A percentile compares a stretch with the other conserved stretches of the same genome.
Evolutionary conservation across 2,329 filamentous ascomycete species (phyloP).

Genomic region (Metarhizium robertsii): DNA sequence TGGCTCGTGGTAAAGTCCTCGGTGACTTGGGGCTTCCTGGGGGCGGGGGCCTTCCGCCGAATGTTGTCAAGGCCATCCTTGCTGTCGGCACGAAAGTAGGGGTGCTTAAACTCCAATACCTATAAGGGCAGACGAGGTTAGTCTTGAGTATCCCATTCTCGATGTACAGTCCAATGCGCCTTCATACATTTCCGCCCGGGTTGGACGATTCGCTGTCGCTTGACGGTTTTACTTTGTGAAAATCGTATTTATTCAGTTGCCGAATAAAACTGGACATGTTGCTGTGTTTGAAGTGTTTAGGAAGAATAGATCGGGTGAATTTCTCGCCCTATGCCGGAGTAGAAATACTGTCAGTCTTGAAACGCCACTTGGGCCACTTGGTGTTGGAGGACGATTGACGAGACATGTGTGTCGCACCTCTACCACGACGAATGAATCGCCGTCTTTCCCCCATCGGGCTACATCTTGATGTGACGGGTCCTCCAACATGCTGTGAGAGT

Average conservation of each 20-base stretch:
- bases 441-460: slow-evolving; percentile 90
- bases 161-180: not conserved
- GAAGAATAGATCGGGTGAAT: slow-evolving; percentile 93
- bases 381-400: not conserved
- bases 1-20: slow-evolving; percentile 75
- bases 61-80: slow-evolving; percentile 97
- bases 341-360: slow-evolving; percentile 6
- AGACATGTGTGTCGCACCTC: slow-evolving; percentile 53
- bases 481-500: slow-evolving; percentile 63
- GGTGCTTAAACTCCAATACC: slow-evolving; percentile 79
- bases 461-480: slow-evolving; percentile 87
- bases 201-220: slow-evolving; percentile 24
- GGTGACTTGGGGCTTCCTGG: slow-evolving; percentile 59
- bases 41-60: slow-evolving; percentile 84
- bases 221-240: slow-evolving; percentile 78
- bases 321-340: slow-evolving; percentile 67
- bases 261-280: slow-evolving; percentile 96
- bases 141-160: not conserved
- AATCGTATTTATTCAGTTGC: slow-evolving; percentile 95
- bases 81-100: slow-evolving; percentile 89
- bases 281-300: slow-evolving; percentile 98
- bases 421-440: slow-evolving; percentile 92
- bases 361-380: not conserved
- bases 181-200: slow-evolving; percentile 26
- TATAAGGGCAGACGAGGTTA: slow-evolving; percentile 27